These are phyloP conservation scores for Arthroderma sp. DNA, from an alignment of 2,329 filamentous ascomycete genomes.

Conservation along the genomic window DNA sequence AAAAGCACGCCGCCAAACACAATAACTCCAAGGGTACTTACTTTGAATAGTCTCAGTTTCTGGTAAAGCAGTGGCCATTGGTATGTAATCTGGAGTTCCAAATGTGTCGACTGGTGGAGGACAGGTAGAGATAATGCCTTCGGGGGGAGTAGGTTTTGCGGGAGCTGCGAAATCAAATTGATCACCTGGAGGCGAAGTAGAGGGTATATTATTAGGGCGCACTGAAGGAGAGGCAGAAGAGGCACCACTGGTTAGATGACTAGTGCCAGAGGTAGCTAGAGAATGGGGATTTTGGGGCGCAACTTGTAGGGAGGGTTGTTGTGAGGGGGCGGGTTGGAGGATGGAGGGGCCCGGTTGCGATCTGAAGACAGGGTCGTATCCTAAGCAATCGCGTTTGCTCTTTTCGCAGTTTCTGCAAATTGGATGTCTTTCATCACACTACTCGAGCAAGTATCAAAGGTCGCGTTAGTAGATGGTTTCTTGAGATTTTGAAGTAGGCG, in stretches of 20 bases:
- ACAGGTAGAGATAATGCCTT: too few relatives aligned
- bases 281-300: conserved; percentile 28
- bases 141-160: neutral
- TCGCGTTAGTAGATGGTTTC: too few relatives aligned
- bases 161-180: conserved; percentile 1
- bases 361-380: conserved; percentile 57
- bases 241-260: neutral
- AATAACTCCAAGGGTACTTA: neutral
- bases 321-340: conserved; percentile 47
- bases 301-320: conserved; percentile 28
- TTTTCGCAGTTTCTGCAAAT: conserved; percentile 63
- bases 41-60: conserved; percentile 7
- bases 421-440: conserved; percentile 96
- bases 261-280: conserved; percentile 12
- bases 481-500: too few relatives aligned
- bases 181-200: conserved; percentile 1
- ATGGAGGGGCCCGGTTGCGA: conserved; percentile 58
- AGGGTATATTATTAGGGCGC: neutral
- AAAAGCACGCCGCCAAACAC: neutral
- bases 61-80: conserved; percentile 7
- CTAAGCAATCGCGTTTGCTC: conserved; percentile 53
- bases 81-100: neutral
- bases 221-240: conserved; percentile 6
- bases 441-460: conserved; percentile 6
- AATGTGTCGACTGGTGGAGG: too few relatives aligned